phyloP scores from a whole-genome alignment of 768 basidiomycete species.

The Melanogaster broomeanus region DNA sequence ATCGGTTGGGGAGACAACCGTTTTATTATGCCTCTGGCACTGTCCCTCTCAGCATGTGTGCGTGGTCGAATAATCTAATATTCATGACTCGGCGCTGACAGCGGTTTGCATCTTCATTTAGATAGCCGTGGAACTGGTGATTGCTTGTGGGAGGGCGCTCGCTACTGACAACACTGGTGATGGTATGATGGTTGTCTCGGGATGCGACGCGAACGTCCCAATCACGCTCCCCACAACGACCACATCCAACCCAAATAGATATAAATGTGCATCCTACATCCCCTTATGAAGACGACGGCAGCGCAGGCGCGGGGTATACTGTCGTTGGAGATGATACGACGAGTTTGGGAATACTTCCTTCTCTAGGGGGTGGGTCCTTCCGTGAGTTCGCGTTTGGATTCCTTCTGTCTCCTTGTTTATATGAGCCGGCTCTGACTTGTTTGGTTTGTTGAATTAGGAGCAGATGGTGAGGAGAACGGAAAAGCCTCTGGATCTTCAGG shows the following conservation, averaged over 20 bases:
- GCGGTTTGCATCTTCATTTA: no score
- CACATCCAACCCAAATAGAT: slow-evolving; percentile 27
- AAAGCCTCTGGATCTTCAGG: slow-evolving; percentile 18
- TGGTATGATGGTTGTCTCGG: no score
- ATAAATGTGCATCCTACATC: slow-evolving; percentile 25
- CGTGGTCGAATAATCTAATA: no score
- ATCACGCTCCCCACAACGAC: slow-evolving; percentile 17
- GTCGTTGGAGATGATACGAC: slow-evolving; percentile 25
- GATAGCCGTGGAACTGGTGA: no score
- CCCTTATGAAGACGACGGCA: slow-evolving; percentile 63
- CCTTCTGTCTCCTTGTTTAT: background rate
- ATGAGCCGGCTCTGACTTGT: background rate
- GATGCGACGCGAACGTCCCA: no score
- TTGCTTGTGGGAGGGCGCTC: no score
- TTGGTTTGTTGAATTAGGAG: slow-evolving; percentile 2
- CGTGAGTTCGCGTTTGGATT: background rate
- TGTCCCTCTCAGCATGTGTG: no score
- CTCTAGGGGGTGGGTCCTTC: slow-evolving; percentile 5
- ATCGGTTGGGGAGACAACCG: no score
- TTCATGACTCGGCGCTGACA: no score
- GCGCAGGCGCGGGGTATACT: slow-evolving; percentile 33
- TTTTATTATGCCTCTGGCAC: no score
- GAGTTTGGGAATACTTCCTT: slow-evolving; percentile 19
- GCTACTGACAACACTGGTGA: no score
- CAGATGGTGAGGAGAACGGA: background rate